Evolutionary conservation across 31 red algal species (phyloP).

Genomic region (Bonnemaisonia californica): DNA sequence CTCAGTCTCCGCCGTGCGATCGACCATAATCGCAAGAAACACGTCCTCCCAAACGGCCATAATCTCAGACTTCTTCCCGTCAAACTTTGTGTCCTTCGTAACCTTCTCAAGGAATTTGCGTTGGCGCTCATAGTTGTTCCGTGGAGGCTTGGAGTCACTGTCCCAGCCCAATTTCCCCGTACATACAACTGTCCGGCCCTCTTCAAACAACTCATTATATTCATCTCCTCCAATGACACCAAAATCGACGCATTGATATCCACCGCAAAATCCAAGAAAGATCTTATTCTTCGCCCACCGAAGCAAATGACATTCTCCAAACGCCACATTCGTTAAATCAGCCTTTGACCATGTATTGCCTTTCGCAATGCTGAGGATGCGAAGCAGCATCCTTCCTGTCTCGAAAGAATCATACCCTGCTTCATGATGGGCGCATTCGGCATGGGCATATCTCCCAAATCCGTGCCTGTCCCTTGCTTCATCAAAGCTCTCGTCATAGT

Average conservation of each 20-base stretch:
- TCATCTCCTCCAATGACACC: neutral
- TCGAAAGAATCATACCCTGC: slow-evolving; percentile 69
- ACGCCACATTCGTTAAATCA: neutral
- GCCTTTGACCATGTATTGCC: neutral
- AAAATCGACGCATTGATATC: slow-evolving; percentile 12
- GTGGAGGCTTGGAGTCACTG: neutral
- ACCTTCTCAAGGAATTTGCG: neutral
- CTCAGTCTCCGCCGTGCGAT: no score
- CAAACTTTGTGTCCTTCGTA: neutral
- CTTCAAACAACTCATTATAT: neutral
- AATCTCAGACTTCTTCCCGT: neutral
- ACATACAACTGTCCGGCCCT: neutral
- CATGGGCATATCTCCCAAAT: slow-evolving; percentile 52
- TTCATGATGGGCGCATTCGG: slow-evolving; percentile 47
- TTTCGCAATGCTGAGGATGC: neutral
- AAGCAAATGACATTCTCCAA: neutral
- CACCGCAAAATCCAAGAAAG: slow-evolving; percentile 1
- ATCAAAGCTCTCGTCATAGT: slow-evolving; percentile 10
- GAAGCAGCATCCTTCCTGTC: slow-evolving; percentile 57
- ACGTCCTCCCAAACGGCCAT: neutral
- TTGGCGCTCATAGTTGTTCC: neutral
- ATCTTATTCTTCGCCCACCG: neutral
- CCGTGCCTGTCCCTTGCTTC: slow-evolving; percentile 14
- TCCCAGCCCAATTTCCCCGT: neutral
- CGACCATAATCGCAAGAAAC: neutral